phyloP scores from a whole-genome alignment of 805 yeast species.

The Wickerhamiella siamensis region DNA sequence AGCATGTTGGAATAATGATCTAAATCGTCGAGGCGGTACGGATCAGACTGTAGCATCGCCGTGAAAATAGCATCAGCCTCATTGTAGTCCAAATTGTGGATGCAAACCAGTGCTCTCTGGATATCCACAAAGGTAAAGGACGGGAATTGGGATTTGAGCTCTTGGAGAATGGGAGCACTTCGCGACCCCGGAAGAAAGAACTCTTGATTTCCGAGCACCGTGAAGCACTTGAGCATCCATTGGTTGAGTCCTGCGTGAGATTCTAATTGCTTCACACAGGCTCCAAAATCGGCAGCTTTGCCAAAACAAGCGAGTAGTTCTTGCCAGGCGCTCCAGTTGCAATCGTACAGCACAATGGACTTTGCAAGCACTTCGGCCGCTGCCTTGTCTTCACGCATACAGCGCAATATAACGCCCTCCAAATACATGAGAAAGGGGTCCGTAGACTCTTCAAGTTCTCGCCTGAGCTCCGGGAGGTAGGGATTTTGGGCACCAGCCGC shows the following conservation, averaged over 20 bases:
- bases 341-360: constrained; percentile 58
- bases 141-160: constrained; percentile 47
- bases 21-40: constrained; percentile 76
- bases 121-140: constrained; percentile 56
- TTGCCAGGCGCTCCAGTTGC: constrained; percentile 89
- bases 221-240: constrained; percentile 41
- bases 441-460: constrained; percentile 28
- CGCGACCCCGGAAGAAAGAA: constrained; percentile 38
- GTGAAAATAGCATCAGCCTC: constrained; percentile 74
- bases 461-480: constrained; percentile 24
- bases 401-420: constrained; percentile 51
- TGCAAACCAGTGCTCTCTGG: constrained; percentile 69
- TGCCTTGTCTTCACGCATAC: constrained; percentile 40
- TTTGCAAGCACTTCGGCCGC: constrained; percentile 50
- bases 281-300: constrained; percentile 6
- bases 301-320: constrained; percentile 54
- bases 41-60: constrained; percentile 55
- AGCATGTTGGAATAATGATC: constrained; percentile 90
- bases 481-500: constrained; percentile 20
- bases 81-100: constrained; percentile 72
- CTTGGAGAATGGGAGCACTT: constrained; percentile 36
- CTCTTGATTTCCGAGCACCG: constrained; percentile 57
- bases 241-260: constrained; percentile 10
- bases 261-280: constrained; percentile 4
- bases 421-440: constrained; percentile 59